Evolutionary conservation across 208 protist species (phyloP).

Genomic region (Trypanosoma scelopori): DNA sequence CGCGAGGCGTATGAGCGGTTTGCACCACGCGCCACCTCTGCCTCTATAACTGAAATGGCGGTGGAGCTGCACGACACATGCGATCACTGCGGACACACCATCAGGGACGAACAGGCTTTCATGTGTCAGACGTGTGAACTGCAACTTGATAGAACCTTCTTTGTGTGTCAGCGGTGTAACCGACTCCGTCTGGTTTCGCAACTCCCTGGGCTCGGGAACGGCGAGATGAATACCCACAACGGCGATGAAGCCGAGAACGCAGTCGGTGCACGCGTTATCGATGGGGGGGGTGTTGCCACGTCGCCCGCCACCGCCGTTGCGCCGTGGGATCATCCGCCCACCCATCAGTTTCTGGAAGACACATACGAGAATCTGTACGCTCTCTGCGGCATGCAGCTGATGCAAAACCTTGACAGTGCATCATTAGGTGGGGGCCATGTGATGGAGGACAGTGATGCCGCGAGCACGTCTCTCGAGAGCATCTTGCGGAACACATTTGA

Average conservation of each 20-base stretch:
- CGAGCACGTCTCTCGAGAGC: constrained; percentile 9
- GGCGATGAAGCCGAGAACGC: neutral
- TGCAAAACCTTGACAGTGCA: constrained; percentile 40
- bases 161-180: constrained; percentile 77
- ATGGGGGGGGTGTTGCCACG: neutral
- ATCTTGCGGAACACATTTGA: constrained; percentile 14
- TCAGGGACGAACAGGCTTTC: constrained; percentile 57
- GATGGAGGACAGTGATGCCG: constrained; percentile 22
- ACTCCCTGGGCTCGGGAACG: constrained; percentile 10
- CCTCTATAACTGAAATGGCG: constrained; percentile 62
- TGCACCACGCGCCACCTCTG: constrained; percentile 51
- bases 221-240: neutral
- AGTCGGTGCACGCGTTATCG: neutral
- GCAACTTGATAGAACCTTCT: constrained; percentile 47
- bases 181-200: constrained; percentile 33
- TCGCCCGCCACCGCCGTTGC: neutral
- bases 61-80: constrained; percentile 72
- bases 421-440: constrained; percentile 37
- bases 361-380: constrained; percentile 72
- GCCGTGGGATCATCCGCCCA: constrained; percentile 61
- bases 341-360: constrained; percentile 81
- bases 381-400: constrained; percentile 70
- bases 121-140: constrained; percentile 86
- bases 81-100: constrained; percentile 55
- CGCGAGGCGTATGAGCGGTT: constrained; percentile 60